phyloP scores from a whole-genome alignment of 208 protist species.

The Herpetomonas tarakana region DNA sequence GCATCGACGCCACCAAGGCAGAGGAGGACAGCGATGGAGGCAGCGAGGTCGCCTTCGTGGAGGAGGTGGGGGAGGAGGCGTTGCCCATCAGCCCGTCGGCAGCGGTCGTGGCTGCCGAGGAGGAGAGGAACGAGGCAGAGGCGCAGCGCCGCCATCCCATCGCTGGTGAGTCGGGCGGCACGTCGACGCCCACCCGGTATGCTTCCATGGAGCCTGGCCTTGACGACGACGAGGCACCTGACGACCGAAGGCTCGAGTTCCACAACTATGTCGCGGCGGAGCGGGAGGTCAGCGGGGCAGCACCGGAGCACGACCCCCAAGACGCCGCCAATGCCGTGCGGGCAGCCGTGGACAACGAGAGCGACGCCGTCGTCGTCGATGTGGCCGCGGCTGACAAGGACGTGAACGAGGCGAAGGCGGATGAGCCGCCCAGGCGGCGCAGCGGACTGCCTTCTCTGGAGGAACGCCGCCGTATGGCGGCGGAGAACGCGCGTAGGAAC shows the following conservation, averaged over 20 bases:
- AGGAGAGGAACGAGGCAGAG: not conserved
- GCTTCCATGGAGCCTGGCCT: not conserved
- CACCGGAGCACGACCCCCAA: not conserved
- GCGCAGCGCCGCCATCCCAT: not conserved
- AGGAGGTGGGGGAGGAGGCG: not conserved
- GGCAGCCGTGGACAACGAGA: not conserved
- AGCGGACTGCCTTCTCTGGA: slow-evolving; percentile 18
- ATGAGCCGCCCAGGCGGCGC: not conserved
- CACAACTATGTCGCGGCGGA: not conserved
- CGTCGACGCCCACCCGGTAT: not conserved
- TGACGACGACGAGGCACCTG: not conserved
- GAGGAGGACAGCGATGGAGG: not conserved
- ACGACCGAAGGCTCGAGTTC: not conserved
- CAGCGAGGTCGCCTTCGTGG: not conserved
- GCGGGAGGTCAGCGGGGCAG: not conserved
- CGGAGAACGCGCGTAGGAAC: not conserved
- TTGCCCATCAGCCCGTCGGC: not conserved
- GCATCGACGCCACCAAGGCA: slow-evolving; percentile 1
- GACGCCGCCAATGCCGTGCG: not conserved
- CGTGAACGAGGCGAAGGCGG: slow-evolving; percentile 1
- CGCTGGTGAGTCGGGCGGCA: not conserved
- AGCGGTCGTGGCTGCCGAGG: no score
- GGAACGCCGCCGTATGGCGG: slow-evolving; percentile 1
- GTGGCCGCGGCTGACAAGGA: not conserved
- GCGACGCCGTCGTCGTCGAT: slow-evolving; percentile 12